A percentile compares a stretch with the other conserved stretches of the same genome.
Conservation (phyloP, 495 filamentous ascomycete genomes). For the Aspergillus coremiiformis region DNA sequence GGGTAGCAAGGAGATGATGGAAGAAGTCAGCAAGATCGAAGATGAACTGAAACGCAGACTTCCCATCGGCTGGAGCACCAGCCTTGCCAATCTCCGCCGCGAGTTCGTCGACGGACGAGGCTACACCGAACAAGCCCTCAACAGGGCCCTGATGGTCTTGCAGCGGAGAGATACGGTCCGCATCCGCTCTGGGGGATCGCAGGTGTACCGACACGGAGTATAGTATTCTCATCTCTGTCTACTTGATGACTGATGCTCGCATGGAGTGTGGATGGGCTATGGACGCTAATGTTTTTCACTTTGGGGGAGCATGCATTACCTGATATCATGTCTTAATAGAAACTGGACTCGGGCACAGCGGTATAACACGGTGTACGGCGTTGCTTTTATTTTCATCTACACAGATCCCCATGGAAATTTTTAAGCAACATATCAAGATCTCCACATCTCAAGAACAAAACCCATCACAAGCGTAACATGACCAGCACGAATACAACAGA, state of each 20-base stretch:
- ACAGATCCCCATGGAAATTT: neutral
- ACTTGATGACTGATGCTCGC: constrained; percentile 10
- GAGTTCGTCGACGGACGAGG: constrained; percentile 87
- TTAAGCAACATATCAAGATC: neutral
- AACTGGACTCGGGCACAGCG: constrained; percentile 16
- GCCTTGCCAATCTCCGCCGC: constrained; percentile 71
- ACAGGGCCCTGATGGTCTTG: constrained; percentile 76
- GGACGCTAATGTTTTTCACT: constrained; percentile 4
- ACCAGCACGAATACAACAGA: neutral
- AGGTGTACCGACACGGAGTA: constrained; percentile 74
- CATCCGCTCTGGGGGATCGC: constrained; percentile 78
- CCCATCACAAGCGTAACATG: neutral
- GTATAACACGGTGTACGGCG: constrained; percentile 14
- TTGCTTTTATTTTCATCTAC: neutral
- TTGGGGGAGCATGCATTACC: constrained; percentile 3
- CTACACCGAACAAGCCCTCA: constrained; percentile 78
- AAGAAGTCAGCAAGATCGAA: constrained; percentile 82
- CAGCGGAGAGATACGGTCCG: constrained; percentile 85
- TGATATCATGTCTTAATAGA: constrained; percentile 2
- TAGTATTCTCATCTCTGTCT: constrained; percentile 24
- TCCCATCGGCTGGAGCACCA: constrained; percentile 93
- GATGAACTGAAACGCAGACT: constrained; percentile 81
- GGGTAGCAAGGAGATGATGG: constrained; percentile 79
- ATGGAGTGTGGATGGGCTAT: constrained; percentile 3
- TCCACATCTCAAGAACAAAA: neutral